Percentiles rank a stretch among this genome's conserved stretches.
These are phyloP conservation scores for Echeveria elegans DNA, from an alignment of 164 flowering plant genomes.

Conservation along the genomic window DNA sequence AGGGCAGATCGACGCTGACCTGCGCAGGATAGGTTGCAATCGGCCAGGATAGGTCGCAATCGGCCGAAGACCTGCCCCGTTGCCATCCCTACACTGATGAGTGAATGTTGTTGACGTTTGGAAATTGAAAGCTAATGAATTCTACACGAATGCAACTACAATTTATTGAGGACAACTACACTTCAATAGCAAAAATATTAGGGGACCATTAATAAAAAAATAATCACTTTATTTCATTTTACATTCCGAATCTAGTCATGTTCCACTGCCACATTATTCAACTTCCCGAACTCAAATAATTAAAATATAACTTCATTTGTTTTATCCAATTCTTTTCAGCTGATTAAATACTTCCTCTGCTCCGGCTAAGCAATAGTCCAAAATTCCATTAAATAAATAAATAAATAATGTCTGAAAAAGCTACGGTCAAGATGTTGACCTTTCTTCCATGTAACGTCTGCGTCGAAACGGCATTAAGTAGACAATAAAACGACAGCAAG, in stretches of 20 bases:
- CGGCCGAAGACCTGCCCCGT: too few relatives aligned
- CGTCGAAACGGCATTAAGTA: neutral
- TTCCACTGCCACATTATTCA: constrained; percentile 3
- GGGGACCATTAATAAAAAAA: constrained; percentile 1
- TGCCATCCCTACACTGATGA: too few relatives aligned
- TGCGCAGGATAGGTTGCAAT: too few relatives aligned
- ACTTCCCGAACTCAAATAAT: neutral
- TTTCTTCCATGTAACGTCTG: neutral
- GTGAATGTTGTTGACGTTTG: neutral
- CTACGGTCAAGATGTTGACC: neutral
- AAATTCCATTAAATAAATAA: neutral
- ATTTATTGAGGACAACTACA: neutral
- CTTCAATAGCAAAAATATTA: neutral
- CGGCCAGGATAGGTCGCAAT: too few relatives aligned
- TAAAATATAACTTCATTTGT: neutral
- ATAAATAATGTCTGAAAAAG: neutral
- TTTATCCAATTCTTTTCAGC: neutral
- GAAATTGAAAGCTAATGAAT: neutral
- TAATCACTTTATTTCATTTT: neutral
- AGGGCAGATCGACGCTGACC: too few relatives aligned
- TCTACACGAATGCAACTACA: too few relatives aligned
- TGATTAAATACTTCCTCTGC: neutral
- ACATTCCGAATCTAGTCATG: constrained; percentile 1
- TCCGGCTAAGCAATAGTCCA: neutral
- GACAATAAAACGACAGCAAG: neutral